Percentiles rank a stretch among this genome's conserved stretches.
phyloP scores from a whole-genome alignment of 805 yeast species.

The Wickerhamomyces chaumierensis region DNA sequence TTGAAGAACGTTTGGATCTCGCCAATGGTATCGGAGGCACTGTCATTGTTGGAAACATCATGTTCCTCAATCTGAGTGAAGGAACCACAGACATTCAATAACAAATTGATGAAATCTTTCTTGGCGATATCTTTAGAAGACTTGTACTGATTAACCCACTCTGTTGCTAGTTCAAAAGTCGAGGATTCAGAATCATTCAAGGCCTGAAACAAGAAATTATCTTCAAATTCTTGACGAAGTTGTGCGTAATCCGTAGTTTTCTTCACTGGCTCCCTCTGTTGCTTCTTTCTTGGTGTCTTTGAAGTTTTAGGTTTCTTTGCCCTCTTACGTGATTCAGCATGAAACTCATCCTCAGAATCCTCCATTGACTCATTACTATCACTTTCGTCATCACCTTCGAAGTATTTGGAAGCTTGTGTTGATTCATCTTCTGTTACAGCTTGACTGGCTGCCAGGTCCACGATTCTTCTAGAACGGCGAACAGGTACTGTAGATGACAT shows the following conservation, averaged over 20 bases:
- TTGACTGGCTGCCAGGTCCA: slow-evolving; percentile 9
- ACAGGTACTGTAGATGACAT: background rate
- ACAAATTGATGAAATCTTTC: slow-evolving; percentile 53
- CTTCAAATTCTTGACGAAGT: slow-evolving; percentile 30
- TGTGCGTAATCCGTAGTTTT: slow-evolving; percentile 20
- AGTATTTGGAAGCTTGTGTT: slow-evolving; percentile 13
- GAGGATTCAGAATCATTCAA: slow-evolving; percentile 39
- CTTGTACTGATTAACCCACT: slow-evolving; percentile 45
- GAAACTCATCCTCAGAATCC: slow-evolving; percentile 6
- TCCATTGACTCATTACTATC: slow-evolving; percentile 12
- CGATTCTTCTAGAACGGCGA: slow-evolving; percentile 18
- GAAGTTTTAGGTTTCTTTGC: slow-evolving; percentile 8
- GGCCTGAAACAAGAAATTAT: slow-evolving; percentile 38
- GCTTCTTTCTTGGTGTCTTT: slow-evolving; percentile 1
- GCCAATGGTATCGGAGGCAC: slow-evolving; percentile 61
- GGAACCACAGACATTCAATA: slow-evolving; percentile 66
- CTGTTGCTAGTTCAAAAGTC: slow-evolving; percentile 37
- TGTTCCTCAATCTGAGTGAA: slow-evolving; percentile 56
- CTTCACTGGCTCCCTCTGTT: slow-evolving; percentile 2
- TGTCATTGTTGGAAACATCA: slow-evolving; percentile 59
- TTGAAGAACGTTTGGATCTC: slow-evolving; percentile 59
- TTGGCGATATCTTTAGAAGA: slow-evolving; percentile 36
- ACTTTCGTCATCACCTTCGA: slow-evolving; percentile 9
- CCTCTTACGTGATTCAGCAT: slow-evolving; percentile 5
- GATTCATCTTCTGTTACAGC: slow-evolving; percentile 13